phyloP scores from a whole-genome alignment of 2,329 filamentous ascomycete species.

The Phialemoniopsis sp. region DNA sequence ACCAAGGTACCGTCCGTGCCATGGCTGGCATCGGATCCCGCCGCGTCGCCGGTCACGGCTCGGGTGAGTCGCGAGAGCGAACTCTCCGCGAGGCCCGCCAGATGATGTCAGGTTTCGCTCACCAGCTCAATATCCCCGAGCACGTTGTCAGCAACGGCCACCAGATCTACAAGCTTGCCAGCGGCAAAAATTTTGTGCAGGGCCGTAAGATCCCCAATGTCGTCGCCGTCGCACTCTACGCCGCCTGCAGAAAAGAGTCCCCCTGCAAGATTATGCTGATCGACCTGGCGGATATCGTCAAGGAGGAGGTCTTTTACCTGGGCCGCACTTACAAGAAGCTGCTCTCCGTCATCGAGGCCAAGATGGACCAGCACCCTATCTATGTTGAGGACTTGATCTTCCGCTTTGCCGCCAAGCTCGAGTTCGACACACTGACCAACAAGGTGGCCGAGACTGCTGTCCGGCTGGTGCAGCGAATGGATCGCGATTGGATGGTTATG shows the following conservation, averaged over 20 bases:
- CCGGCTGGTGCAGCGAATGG: slow-evolving; percentile 87
- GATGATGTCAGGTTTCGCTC: slow-evolving; percentile 59
- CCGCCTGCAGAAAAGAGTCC: slow-evolving; percentile 72
- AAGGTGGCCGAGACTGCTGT: slow-evolving; percentile 86
- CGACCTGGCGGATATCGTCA: slow-evolving; percentile 80
- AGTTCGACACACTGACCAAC: slow-evolving; percentile 78
- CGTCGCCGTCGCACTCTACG: slow-evolving; percentile 86
- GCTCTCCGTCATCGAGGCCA: slow-evolving; percentile 61
- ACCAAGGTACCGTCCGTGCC: slow-evolving; percentile 74
- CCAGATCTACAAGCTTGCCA: slow-evolving; percentile 73
- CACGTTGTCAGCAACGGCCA: slow-evolving; percentile 61
- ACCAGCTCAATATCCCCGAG: slow-evolving; percentile 56
- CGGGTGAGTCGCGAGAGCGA: slow-evolving; percentile 53
- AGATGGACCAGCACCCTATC: slow-evolving; percentile 56
- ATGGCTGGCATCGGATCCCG: slow-evolving; percentile 57
- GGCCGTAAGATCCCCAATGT: slow-evolving; percentile 83
- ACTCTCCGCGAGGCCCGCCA: slow-evolving; percentile 54
- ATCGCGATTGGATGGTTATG: slow-evolving; percentile 94
- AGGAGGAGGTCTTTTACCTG: slow-evolving; percentile 87
- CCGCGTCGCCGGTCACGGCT: slow-evolving; percentile 47
- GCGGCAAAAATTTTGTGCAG: slow-evolving; percentile 74
- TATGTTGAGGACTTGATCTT: slow-evolving; percentile 88
- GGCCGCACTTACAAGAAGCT: slow-evolving; percentile 85
- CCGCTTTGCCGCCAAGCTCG: slow-evolving; percentile 85
- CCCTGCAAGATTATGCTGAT: slow-evolving; percentile 90